Conservation (phyloP, 495 filamentous ascomycete species). For the Thermothielavioides terrestris region DNA sequence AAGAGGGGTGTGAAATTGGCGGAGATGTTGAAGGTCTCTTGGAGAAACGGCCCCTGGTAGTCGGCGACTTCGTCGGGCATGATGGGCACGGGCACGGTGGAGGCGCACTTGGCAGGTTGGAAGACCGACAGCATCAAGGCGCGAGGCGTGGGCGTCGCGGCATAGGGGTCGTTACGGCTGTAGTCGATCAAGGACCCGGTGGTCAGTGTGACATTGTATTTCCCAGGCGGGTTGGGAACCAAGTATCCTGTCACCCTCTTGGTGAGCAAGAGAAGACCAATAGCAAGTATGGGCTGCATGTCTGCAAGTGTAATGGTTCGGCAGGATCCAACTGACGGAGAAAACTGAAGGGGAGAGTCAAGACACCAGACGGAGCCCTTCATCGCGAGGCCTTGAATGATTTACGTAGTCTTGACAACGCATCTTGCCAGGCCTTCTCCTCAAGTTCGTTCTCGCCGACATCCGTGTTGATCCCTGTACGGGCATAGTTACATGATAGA, state of each 20-base stretch:
- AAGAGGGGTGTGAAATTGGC: slow-evolving; percentile 1
- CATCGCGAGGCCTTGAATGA: too few relatives aligned
- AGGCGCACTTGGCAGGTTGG: slow-evolving; percentile 1
- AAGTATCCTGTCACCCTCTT: neutral
- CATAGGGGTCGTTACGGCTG: slow-evolving; percentile 7
- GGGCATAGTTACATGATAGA: too few relatives aligned
- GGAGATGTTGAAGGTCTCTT: slow-evolving; percentile 5
- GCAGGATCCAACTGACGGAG: too few relatives aligned
- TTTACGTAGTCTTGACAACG: too few relatives aligned
- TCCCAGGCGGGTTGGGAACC: slow-evolving; percentile 1
- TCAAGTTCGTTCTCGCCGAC: too few relatives aligned
- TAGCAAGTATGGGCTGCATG: neutral
- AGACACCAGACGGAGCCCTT: too few relatives aligned
- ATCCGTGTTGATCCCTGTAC: too few relatives aligned
- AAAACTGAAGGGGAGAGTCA: too few relatives aligned
- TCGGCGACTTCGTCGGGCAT: slow-evolving; percentile 3
- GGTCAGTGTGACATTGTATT: slow-evolving; percentile 6
- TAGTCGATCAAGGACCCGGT: slow-evolving; percentile 6
- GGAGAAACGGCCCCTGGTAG: neutral
- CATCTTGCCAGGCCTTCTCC: too few relatives aligned
- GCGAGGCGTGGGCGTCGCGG: slow-evolving; percentile 1
- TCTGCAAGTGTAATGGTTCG: neutral
- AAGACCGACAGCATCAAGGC: slow-evolving; percentile 7
- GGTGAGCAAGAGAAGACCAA: neutral
- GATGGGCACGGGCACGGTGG: neutral